phyloP scores from a whole-genome alignment of 2,329 filamentous ascomycete genomes.

The Colletotrichum paranaense region DNA sequence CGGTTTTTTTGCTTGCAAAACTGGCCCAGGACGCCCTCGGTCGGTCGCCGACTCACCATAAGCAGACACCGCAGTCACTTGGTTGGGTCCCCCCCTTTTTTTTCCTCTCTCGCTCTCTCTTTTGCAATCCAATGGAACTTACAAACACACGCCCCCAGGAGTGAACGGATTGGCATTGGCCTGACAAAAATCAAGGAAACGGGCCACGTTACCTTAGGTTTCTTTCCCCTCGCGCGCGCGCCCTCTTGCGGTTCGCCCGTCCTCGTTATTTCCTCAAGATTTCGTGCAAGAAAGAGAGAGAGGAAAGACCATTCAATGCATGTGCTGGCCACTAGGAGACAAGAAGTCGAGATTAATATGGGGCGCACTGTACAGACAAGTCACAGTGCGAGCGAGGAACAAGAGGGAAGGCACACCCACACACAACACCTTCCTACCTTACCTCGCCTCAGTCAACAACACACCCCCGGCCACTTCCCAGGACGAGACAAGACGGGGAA shows the following conservation, averaged over 20 bases:
- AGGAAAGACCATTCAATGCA: constrained; percentile 23
- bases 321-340: constrained; percentile 25
- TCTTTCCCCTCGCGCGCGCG: constrained; percentile 2
- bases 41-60: neutral
- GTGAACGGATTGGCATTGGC: constrained; percentile 14
- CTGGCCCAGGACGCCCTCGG: constrained; percentile 2
- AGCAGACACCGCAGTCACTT: neutral
- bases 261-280: constrained; percentile 31
- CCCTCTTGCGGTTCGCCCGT: neutral
- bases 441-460: too few relatives aligned
- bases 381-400: constrained; percentile 4
- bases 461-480: neutral
- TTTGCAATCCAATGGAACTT: neutral
- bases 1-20: constrained; percentile 28
- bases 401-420: neutral
- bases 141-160: neutral
- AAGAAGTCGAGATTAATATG: constrained; percentile 1
- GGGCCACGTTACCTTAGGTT: constrained; percentile 20
- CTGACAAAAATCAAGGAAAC: constrained; percentile 29
- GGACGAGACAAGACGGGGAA: neutral
- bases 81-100: too few relatives aligned
- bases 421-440: neutral
- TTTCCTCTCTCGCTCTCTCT: too few relatives aligned
- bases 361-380: constrained; percentile 1
- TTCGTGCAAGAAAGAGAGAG: constrained; percentile 6